A percentile compares a stretch with the other conserved stretches of the same genome.
Evolutionary conservation across 495 filamentous ascomycete genomes (phyloP).

Genomic region (Penicillium canariense): DNA sequence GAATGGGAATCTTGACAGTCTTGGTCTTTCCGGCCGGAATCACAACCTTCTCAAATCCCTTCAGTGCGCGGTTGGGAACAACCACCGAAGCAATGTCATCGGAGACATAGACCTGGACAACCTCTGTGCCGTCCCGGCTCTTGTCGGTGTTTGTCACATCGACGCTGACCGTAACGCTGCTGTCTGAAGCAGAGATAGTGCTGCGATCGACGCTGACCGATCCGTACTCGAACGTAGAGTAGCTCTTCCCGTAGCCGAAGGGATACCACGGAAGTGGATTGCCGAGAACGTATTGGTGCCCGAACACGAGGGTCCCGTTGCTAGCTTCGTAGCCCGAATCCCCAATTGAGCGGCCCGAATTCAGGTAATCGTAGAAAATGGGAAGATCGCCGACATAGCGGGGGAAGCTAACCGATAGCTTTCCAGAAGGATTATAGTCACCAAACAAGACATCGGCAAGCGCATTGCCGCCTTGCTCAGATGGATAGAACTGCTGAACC

Average conservation of each 20-base stretch:
- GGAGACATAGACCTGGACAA: conserved; percentile 66
- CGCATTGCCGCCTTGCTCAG: conserved; percentile 59
- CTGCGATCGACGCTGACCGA: conserved; percentile 45
- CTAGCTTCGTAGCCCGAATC: conserved; percentile 46
- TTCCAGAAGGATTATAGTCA: conserved; percentile 62
- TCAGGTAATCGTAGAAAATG: conserved; percentile 69
- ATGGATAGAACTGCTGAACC: conserved; percentile 70
- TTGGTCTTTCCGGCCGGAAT: conserved; percentile 58
- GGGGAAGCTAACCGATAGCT: conserved; percentile 67
- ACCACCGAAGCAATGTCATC: conserved; percentile 61
- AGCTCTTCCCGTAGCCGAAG: conserved; percentile 68
- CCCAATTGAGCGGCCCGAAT: conserved; percentile 55
- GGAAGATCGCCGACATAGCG: conserved; percentile 62
- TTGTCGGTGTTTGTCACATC: conserved; percentile 54
- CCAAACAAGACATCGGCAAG: conserved; percentile 69
- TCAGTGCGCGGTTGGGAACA: conserved; percentile 63
- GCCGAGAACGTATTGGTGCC: conserved; percentile 63
- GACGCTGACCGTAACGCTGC: conserved; percentile 49
- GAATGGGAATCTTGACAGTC: conserved; percentile 52
- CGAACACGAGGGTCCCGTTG: conserved; percentile 63
- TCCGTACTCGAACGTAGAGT: conserved; percentile 59
- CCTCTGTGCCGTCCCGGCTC: conserved; percentile 58
- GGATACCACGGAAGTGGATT: conserved; percentile 57
- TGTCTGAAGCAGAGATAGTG: conserved; percentile 39
- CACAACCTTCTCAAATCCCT: conserved; percentile 67